phyloP scores from a whole-genome alignment of 345 rosid genomes.

The Fremontodendron californicum region DNA sequence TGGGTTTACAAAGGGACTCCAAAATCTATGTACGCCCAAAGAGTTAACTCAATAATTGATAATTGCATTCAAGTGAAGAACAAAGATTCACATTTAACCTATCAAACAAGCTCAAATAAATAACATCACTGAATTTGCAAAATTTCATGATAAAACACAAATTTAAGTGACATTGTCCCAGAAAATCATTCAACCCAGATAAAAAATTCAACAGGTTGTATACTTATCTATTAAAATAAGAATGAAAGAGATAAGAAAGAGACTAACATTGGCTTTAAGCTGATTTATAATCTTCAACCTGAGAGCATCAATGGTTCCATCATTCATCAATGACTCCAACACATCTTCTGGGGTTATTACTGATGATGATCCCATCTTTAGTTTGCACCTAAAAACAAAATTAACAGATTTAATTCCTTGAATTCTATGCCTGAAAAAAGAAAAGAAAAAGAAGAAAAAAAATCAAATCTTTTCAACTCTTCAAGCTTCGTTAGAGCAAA shows the following conservation, averaged over 20 bases:
- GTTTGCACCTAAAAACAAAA: neutral
- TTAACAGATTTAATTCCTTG: neutral
- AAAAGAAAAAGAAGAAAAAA: neutral
- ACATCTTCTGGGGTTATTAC: constrained; percentile 69
- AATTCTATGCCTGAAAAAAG: neutral
- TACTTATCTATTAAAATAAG: neutral
- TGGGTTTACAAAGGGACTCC: neutral
- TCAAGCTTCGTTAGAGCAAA: neutral
- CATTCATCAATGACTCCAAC: constrained; percentile 66
- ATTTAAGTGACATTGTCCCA: neutral
- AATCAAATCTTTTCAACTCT: neutral
- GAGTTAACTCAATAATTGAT: neutral
- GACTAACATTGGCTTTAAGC: constrained; percentile 63
- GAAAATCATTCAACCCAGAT: neutral
- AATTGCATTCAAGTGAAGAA: neutral
- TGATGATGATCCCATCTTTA: constrained; percentile 43
- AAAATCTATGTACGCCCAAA: neutral
- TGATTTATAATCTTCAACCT: constrained; percentile 68
- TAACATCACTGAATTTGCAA: neutral
- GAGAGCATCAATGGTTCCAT: constrained; percentile 68
- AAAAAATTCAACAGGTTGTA: neutral
- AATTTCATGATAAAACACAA: neutral
- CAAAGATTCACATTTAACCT: neutral
- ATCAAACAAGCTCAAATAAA: neutral
- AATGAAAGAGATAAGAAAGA: constrained; percentile 9